Conservation (phyloP, 2,329 filamentous ascomycete species). For the Scytalidium sp. region DNA sequence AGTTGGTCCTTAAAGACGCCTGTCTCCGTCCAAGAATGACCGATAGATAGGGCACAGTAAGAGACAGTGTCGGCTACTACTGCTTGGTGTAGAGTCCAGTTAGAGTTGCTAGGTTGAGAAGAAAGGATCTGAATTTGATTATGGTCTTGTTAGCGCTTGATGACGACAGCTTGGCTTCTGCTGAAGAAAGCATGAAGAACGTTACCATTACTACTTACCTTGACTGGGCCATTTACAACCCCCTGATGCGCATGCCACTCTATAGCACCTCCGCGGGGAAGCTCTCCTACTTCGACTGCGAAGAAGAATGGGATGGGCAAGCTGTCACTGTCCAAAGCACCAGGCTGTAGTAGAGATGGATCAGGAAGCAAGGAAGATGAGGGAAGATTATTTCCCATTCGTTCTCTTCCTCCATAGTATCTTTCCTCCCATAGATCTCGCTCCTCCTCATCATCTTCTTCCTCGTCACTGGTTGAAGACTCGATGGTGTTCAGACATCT, state of each 20-base stretch:
- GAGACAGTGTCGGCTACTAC: conserved; percentile 1
- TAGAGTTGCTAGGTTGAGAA: not conserved
- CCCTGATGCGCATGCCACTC: conserved; percentile 81
- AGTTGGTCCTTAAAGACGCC: not conserved
- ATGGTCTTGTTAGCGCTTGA: too few relatives aligned
- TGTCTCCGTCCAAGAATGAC: not conserved
- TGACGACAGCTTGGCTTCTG: not conserved
- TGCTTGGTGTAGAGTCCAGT: conserved; percentile 13
- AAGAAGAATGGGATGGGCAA: conserved; percentile 46
- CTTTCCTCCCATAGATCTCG: conserved; percentile 68
- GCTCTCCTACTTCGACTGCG: conserved; percentile 68
- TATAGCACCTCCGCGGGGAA: conserved; percentile 71
- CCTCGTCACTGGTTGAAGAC: conserved; percentile 29
- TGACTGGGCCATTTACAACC: conserved; percentile 29
- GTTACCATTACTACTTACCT: conserved; percentile 9
- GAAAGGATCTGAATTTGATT: conserved; percentile 2
- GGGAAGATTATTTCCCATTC: conserved; percentile 8
- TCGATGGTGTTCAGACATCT: conserved; percentile 17
- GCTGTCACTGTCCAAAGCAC: not conserved
- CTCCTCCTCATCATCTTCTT: conserved; percentile 49
- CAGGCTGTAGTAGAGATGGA: not conserved
- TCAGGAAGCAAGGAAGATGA: not conserved
- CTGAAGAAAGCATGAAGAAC: not conserved
- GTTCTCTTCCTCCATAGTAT: conserved; percentile 48
- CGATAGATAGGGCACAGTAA: conserved; percentile 10